Base-by-base conservation (phyloP, 2,329 filamentous ascomycete species). In the Bipolaris gigantea region DNA sequence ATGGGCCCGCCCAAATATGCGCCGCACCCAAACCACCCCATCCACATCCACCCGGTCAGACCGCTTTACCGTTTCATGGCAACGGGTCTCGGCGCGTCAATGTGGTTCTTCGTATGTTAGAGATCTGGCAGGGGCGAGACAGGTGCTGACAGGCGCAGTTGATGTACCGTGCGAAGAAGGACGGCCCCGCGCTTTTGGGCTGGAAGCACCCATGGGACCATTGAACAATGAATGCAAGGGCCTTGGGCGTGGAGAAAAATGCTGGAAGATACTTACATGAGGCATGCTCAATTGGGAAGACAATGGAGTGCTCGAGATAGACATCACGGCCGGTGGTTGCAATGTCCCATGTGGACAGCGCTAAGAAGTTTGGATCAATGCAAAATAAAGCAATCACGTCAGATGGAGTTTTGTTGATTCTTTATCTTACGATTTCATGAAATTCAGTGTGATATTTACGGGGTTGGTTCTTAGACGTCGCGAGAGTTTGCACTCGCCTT, bases 151-250 rank as follows among this genome's bases (percentile, higher is more conserved):
- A 23, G 25, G 13, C 5, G 34, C 69, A 96, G 92, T 79, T 97
- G 73, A 92, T 97, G 87, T 97, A 97, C 81, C 86, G 94, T 70
- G 91, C 92, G 69, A 96, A 93, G 85, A 89, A 97, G 81, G 94
- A 99, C 71, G 92, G 92, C n/a, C 83, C 93, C 21, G 93, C 86
- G 50, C 80, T 97, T 61, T 75, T 99, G 68, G 94, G 94, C 75
- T 91, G 86, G 89, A 97, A 92, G 81, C 94, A 97, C 77, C 94
- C 71, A 18, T 73, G 71, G 71, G 71, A 73, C 5, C 71, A 73
- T 57, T 73, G 69, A 73, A 35, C 43, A 9, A n/a, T 32, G 21
- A 10, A 10, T 4, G 8, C 13, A 9, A 25, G 19, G 16, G 46
- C 30, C 33, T 7, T 1, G 38, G 15, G 9, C 0, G 13, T 7